Percentiles rank a stretch among this genome's conserved stretches.
Evolutionary conservation across 345 rosid genomes (phyloP).

Genomic region (Brassica carinata): DNA sequence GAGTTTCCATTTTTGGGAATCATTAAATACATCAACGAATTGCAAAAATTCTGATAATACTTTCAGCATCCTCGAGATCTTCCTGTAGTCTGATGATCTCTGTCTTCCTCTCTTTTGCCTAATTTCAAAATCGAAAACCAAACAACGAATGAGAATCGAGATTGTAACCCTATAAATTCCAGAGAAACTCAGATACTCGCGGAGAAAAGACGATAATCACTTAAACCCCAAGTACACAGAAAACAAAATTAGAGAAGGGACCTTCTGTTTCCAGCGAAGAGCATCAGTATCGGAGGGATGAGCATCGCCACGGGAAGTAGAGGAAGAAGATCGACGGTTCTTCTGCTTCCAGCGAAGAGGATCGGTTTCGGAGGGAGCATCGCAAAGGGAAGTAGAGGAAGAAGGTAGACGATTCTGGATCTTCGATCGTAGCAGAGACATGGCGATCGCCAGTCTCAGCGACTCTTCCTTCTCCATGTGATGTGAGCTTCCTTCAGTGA

Average conservation of each 20-base stretch:
- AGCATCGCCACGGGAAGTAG: conserved; percentile 23
- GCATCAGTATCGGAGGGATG: conserved; percentile 49
- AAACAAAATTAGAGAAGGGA: conserved; percentile 35
- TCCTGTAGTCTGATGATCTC: conserved; percentile 71
- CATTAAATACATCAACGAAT: neutral
- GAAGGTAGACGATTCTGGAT: conserved; percentile 45
- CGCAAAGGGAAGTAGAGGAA: conserved; percentile 25
- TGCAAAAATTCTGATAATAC: conserved; percentile 22
- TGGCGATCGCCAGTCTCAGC: conserved; percentile 66
- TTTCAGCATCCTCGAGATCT: conserved; percentile 82
- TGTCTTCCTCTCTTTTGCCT: conserved; percentile 87
- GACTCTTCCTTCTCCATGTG: conserved; percentile 47
- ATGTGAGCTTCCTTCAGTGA: conserved; percentile 4
- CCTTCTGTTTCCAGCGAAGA: conserved; percentile 93
- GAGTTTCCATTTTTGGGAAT: neutral
- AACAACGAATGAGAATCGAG: too few relatives aligned
- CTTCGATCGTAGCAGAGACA: conserved; percentile 84
- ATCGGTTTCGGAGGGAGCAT: conserved; percentile 46
- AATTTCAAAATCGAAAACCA: conserved; percentile 19
- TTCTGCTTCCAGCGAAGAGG: conserved; percentile 83
- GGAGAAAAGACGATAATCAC: neutral
- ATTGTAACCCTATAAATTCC: too few relatives aligned
- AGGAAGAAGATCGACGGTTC: conserved; percentile 42
- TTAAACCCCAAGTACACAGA: neutral
- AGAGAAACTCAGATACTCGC: too few relatives aligned